Evolutionary conservation across 768 basidiomycete species (phyloP).

Genomic region (Tubosaeta sp.): DNA sequence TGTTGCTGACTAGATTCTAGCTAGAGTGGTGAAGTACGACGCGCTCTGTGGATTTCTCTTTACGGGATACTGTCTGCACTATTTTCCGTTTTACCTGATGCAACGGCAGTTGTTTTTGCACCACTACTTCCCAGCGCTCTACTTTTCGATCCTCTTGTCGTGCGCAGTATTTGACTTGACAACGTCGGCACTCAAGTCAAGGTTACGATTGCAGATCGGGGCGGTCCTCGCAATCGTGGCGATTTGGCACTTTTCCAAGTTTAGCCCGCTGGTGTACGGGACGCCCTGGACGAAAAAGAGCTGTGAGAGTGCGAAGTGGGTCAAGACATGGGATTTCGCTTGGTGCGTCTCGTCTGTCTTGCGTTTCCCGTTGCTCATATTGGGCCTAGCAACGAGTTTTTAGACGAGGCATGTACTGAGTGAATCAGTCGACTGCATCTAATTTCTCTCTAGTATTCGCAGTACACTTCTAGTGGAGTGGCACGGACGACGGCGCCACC

Average conservation of each 20-base stretch:
- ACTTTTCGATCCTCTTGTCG: slow-evolving; percentile 79
- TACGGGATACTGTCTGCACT: slow-evolving; percentile 89
- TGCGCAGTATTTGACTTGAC: slow-evolving; percentile 80
- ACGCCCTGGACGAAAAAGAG: slow-evolving; percentile 78
- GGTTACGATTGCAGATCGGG: slow-evolving; percentile 76
- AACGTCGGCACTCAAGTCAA: slow-evolving; percentile 74
- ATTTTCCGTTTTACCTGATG: slow-evolving; percentile 98
- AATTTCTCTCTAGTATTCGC: slow-evolving; percentile 42
- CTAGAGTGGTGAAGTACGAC: slow-evolving; percentile 90
- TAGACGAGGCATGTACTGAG: slow-evolving; percentile 51
- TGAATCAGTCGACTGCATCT: background rate
- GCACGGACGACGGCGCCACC: slow-evolving; percentile 39
- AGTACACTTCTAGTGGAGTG: slow-evolving; percentile 28
- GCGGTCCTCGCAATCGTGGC: slow-evolving; percentile 68
- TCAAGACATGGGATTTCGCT: slow-evolving; percentile 95
- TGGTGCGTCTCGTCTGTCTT: slow-evolving; percentile 49
- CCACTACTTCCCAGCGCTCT: slow-evolving; percentile 97
- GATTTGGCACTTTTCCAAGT: slow-evolving; percentile 72
- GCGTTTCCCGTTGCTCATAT: background rate
- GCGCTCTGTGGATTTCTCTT: slow-evolving; percentile 86
- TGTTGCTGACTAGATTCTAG: slow-evolving; percentile 36
- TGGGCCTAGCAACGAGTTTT: slow-evolving; percentile 59
- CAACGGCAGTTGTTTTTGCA: slow-evolving; percentile 94
- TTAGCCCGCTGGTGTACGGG: slow-evolving; percentile 83
- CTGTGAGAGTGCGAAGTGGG: slow-evolving; percentile 75